Evolutionary conservation across 2,329 filamentous ascomycete species (phyloP), one percentile per base, ranked within the genome.

Genomic region (Fusarium sp.): DNA sequence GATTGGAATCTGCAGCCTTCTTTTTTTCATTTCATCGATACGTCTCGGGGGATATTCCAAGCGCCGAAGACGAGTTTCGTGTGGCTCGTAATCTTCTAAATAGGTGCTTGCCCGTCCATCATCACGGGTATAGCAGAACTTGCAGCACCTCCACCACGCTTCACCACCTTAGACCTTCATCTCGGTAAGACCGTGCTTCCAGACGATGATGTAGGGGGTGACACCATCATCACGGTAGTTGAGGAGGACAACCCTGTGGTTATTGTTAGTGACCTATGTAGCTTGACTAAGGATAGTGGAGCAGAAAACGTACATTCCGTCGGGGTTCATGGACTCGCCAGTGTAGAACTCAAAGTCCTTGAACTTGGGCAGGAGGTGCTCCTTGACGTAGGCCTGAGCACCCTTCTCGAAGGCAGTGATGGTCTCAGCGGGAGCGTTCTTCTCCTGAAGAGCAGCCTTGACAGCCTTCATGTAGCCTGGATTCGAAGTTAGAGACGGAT

Each of bases 221-320:
- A 93, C 85, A 84, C 96, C 96, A 80, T 98, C 96, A 84, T 98
- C 95, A 80, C 96, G 96, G 91, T 98, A 99, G 90, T 98, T 97
- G 83, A 98, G 93, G 78, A 98, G 93, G 76, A 95, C 89, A 80
- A 98, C 89, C 91, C 93, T 95, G 13, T 29, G 60, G 3, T 47
- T 7, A 31, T 59, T 64, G 37, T 75, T 71, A 67, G 58, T 37
- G 24, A 59, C 34, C 42, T 29, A 18, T 6, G 27, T 29, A 16
- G 16, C n/a, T 31, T 29, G 16, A 14, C 7, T 14, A 38, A 13
- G 8, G 20, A 22, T 42, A n/a, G 29, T 18, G 14, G 35, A 5
- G n/a, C 34, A 14, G 22, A 18, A 38, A 66, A 90, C 93, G 81
- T 88, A 96, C 96, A 98, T 97, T 88, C 93, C 95, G 81, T 98